phyloP scores from a whole-genome alignment of 2,329 filamentous ascomycete species.

The Venturia nashicola region DNA sequence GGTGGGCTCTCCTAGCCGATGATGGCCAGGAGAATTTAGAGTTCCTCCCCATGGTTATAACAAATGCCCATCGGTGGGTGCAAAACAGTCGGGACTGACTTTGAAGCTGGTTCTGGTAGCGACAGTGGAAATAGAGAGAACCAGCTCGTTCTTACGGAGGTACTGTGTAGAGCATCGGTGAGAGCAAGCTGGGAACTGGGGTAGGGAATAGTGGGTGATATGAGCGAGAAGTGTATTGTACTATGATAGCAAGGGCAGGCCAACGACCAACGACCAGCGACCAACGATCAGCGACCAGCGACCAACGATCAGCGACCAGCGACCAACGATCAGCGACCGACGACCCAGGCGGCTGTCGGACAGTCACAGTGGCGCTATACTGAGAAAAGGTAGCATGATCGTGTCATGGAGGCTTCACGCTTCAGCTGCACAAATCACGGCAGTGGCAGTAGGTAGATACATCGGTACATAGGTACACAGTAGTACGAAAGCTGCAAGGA shows the following conservation, averaged over 20 bases:
- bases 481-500: not conserved
- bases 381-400: not conserved
- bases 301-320: too few species aligned
- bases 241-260: not conserved
- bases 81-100: not conserved
- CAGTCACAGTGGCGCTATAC: not conserved
- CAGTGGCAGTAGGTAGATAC: too few species aligned
- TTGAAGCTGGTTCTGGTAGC: not conserved
- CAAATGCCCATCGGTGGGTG: not conserved
- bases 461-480: not conserved
- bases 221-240: not conserved
- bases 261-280: too few species aligned
- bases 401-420: not conserved
- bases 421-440: too few species aligned
- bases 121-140: not conserved
- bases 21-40: not conserved
- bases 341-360: not conserved
- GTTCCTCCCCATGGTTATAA: not conserved
- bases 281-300: too few species aligned
- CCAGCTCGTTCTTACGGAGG: not conserved
- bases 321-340: too few species aligned
- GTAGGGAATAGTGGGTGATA: not conserved
- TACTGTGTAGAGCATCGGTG: not conserved
- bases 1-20: not conserved
- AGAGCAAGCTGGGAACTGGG: not conserved